Base-by-base conservation (phyloP, 2,329 filamentous ascomycete species). In the Parastagonospora nodorum region DNA sequence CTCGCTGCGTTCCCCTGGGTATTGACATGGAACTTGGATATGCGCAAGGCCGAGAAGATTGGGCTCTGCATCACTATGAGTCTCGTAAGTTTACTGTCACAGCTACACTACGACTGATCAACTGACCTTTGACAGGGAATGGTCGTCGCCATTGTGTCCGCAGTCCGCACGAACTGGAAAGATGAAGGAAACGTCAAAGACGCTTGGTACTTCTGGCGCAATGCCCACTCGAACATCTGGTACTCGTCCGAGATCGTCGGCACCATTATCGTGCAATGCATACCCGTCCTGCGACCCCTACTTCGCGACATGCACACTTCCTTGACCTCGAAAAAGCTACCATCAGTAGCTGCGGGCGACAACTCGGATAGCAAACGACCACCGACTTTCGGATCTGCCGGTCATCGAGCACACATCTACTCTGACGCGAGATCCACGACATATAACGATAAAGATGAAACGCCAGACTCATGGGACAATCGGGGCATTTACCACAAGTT, bases 231-330 rank as follows among this genome's bases (percentile, higher is more conserved):
- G 0, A 78, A 78, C 55, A 69, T 80, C 47, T 79, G 77, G 77
- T 77, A 81, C 64, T 80, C 78, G 0, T 80, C 79, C 12, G 80
- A 83, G 64, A 72, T 82, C 45, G 74, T 78, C 8, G 80, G 80
- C 45, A 82, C 80, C 24, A 81, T 83, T 55, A 81, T 83, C 37
- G 80, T 82, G 4, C 80, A 82, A 57, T 82, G 78, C 51, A 77
- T 83, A 2, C 80, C 80, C 2, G 76, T 83, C 12, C 60, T 82
- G 7, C 75, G 80, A 8, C 78, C 80, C 0, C 73, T 82, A 15
- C 54, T 82, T 35, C 71, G 73, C 37, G 75, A 78, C 29, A 64
- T 77, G 8, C 69, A 74, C 49, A 73, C 71, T 1, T 72, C 74
- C 0, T 49, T 78, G 27, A 72, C 71, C 2, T 75, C 72, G 3